Base-by-base conservation (phyloP, 2,329 filamentous ascomycete genomes). In the Podosphaera fusca region DNA sequence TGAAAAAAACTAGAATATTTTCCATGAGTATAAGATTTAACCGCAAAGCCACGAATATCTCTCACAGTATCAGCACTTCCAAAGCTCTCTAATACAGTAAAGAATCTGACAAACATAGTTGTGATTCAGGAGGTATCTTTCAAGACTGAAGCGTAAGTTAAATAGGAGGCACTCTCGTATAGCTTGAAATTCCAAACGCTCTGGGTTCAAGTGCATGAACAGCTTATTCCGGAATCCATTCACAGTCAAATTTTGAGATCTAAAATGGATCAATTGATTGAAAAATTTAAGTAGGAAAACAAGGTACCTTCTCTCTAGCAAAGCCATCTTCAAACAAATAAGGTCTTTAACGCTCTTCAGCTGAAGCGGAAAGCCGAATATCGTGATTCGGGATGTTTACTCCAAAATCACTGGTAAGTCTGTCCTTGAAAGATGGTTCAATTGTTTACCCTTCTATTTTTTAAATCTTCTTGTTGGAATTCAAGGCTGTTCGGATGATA, bases 51-150 rank as follows among this genome's bases (percentile, higher is more conserved):
- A 42, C 85, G 79, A 1, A 88, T 83, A 71, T 92, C 85, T n/a
- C 86, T 78, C 0, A 88, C 85, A 0, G 84, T 89, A 66, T 92
- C 86, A 4, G 85, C 83, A 55, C 81, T 85, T 10, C 85, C 86
- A 38, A 81, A 76, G 65, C 80, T 85, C 5, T 84, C 84, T 1
- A 85, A 74, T 0, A 87, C 85, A 0, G 86, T 90, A 0, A 85
- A 90, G 68, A 92, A 89, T 0, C 85, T 80, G 14, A 84, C 64
- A 64, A 87, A 86, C 0, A 85, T 72, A 0, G 75, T 80, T 0
- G 84, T 87, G 38, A 75, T 77, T 35, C 81, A 75, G 0, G 76
- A 78, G 0, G 81, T 85, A 60, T 86, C 82, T 1, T 78, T 86
- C 51, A 87, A 69, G 2, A 86, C 73, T 4, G 75, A 75, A 0